Conservation (phyloP, 768 basidiomycete genomes). For the Naganishia antarctica region DNA sequence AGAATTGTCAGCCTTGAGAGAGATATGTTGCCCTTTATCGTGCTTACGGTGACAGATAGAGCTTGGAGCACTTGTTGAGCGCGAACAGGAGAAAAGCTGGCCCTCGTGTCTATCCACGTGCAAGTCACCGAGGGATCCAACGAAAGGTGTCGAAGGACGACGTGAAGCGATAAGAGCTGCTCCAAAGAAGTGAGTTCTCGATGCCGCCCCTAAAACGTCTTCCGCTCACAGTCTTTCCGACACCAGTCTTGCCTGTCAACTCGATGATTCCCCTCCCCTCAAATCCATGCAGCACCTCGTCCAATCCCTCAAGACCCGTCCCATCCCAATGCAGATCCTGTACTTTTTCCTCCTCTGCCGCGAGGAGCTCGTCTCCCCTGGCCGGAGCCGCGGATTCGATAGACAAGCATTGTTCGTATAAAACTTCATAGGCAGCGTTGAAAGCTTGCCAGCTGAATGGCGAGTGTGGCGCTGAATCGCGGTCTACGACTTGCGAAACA, state of each 20-base stretch:
- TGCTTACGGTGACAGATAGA: conserved; percentile 1
- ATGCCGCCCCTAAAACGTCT: too few relatives aligned
- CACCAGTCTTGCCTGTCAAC: conserved; percentile 8
- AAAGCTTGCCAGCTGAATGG: background rate
- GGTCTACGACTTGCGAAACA: background rate
- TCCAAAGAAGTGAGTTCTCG: too few relatives aligned
- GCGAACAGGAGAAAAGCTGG: conserved; percentile 37
- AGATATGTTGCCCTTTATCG: too few relatives aligned
- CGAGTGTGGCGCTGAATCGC: background rate
- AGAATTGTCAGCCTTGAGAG: background rate
- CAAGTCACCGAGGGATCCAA: conserved; percentile 32
- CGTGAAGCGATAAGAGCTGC: conserved; percentile 43
- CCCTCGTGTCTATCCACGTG: conserved; percentile 46
- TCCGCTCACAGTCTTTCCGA: conserved; percentile 14
- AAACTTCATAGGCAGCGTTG: background rate
- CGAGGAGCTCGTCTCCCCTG: background rate
- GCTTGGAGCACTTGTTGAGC: conserved; percentile 33
- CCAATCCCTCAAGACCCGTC: conserved; percentile 21
- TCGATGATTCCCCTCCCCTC: conserved; percentile 22
- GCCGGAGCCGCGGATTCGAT: conserved; percentile 1
- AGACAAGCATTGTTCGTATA: conserved; percentile 1
- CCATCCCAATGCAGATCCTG: conserved; percentile 26
- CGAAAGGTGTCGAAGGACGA: conserved; percentile 31
- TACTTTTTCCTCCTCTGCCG: background rate
- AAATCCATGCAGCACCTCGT: conserved; percentile 19